Evolutionary conservation across 176 grass and related monocot species (phyloP).

Genomic region (Tillandsia fasciculata): DNA sequence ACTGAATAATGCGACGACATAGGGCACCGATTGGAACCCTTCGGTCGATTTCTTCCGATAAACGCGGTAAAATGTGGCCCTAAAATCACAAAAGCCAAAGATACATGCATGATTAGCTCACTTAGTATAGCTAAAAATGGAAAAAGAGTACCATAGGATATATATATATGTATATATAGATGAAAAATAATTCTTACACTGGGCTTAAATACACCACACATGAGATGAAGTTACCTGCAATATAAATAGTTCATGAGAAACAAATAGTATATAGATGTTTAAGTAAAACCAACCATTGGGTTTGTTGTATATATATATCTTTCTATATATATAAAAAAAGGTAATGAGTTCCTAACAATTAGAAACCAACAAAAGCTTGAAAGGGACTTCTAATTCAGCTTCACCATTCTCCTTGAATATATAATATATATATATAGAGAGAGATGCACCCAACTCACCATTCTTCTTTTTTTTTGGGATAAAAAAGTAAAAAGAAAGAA

Average conservation of each 20-base stretch:
- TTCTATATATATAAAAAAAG: no score
- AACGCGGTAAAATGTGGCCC: slow-evolving; percentile 87
- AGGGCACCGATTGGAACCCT: slow-evolving; percentile 74
- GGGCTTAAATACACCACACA: slow-evolving; percentile 77
- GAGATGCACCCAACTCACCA: no score
- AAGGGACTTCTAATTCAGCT: no score
- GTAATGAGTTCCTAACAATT: no score
- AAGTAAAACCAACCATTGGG: not conserved
- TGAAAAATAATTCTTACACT: slow-evolving; percentile 34
- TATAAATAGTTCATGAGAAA: not conserved
- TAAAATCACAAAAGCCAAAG: slow-evolving; percentile 5
- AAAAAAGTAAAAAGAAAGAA: no score
- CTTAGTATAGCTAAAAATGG: not conserved
- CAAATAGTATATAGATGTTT: not conserved
- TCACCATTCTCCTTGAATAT: no score
- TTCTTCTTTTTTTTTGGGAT: no score
- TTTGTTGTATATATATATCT: not conserved
- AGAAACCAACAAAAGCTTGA: no score
- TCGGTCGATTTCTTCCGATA: slow-evolving; percentile 82
- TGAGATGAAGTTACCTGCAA: slow-evolving; percentile 70
- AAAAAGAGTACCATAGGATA: not conserved
- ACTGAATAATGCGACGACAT: slow-evolving; percentile 81
- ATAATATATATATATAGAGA: no score
- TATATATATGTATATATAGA: not conserved
- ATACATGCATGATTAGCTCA: not conserved